Base-by-base conservation (phyloP, 805 yeast genomes). In the Sugiyamaella chiloensis region DNA sequence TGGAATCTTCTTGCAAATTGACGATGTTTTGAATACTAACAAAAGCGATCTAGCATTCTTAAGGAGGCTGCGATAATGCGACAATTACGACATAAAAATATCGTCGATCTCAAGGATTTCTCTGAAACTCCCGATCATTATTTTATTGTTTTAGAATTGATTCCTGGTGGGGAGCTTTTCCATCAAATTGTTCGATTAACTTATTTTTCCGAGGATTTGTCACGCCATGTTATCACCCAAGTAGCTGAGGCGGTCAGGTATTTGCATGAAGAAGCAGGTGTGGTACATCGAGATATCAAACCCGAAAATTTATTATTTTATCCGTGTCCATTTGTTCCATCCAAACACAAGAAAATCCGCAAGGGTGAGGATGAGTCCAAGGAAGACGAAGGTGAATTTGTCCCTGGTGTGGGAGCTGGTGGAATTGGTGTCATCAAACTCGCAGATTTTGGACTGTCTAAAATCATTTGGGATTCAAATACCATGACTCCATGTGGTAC, bases 401-500 rank as follows among this genome's bases (percentile, higher is more conserved):
- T 66, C 7, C 83, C 85, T 3, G 86, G 86, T 9, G 69, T 86
- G 17, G 99, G 99, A 27, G 96, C 95, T 40, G 99, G 96, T 46
- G 87, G 90, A 11, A 85, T 93, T 56, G 99, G 98, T 6, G 59
- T 70, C 12, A 89, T 93, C 27, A 91, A 91, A 65, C 71, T 93
- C 44, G 98, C 98, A 1, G 99, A 93, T 66, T 93, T 93, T 68
- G 99, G 99, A 0, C 71, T 93, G 16, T 87, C 96, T 2, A 93
- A 93, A 66, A 87, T 89, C 61, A 81, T 91, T 26, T 85, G 89
- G 82, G 87, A 85, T 60, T 78, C 83, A 42, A 86, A 86, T 58
- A 87, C 97, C 19, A 87, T 88, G 75, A 93, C 99, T 0, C 99
- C 99, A 0, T 93, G 99, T 69, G 99, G 99, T 44, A 93, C 99